Base-by-base conservation (phyloP, 75 land plant genomes). In the Selaginella moellendorffii region DNA sequence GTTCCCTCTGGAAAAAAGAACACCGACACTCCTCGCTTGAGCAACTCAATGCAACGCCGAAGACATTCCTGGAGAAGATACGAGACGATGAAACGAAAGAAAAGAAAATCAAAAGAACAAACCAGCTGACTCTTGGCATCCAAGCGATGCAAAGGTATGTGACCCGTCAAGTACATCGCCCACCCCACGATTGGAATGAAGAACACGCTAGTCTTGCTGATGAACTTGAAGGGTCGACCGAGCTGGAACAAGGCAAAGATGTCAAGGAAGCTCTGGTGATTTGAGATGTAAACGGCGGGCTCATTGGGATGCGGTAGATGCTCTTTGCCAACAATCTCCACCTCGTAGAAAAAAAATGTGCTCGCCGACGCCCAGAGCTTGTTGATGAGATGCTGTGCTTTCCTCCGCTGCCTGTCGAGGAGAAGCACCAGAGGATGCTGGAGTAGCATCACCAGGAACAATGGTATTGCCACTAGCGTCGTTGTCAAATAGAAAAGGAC, bases 1-100 rank as follows among this genome's bases (percentile, higher is more conserved):
- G 99, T 95, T 36, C 99, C 99, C 68, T 95, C 99, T 20, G 99
- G 99, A 54, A 95, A 95, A 76, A 95, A 82, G 63, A 83, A 78
- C 12, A 95, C 90, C 65, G 99, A 80, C 23, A 81, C 87, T 1
- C 99, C 99, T 30, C 83, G 76, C 25, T 64, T 86, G 46, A 89
- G 70, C 29, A 95, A 73, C 54, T 78, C 74, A 60, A 82, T 69
- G 66, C 99, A 95, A 0, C 77, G 77, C 71, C 77, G 83, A 22
- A 89, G 73, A 54, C 91, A 86, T 23, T 89, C 99, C 99, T 95
- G 69, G 27, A 72, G 31, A 56, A 56, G 14, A 36, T 14, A 36
- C 5, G 10, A 36, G 46, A 5, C 14, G 46, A 36, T 36, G 46
- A 14, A 36, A 14, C 14, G 5, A 5, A 36, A 36, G 14, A 36